Conservation (phyloP, 495 filamentous ascomycete genomes). For the Daldinia decipiens region DNA sequence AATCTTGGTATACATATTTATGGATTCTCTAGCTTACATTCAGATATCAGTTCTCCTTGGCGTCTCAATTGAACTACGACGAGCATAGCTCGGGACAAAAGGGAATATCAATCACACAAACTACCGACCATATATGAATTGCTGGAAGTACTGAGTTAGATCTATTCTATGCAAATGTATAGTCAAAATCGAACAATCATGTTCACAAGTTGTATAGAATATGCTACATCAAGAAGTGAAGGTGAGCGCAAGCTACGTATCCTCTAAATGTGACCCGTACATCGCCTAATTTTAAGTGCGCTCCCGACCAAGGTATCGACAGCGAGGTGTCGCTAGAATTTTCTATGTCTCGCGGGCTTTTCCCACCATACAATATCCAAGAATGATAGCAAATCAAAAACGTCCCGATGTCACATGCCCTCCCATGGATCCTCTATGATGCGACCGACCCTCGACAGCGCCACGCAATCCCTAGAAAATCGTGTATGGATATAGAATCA, state of each 20-base stretch:
- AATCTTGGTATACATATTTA: no score
- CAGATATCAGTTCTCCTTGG: no score
- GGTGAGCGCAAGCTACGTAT: neutral
- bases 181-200: conserved; percentile 26
- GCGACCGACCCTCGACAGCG: conserved; percentile 25
- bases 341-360: conserved; percentile 6
- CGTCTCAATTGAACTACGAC: no score
- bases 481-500: conserved; percentile 12
- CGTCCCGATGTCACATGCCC: neutral
- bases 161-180: no score
- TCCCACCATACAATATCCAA: conserved; percentile 6
- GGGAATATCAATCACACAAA: neutral
- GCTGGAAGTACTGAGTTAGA: neutral
- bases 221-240: conserved; percentile 41
- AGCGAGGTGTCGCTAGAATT: conserved; percentile 4
- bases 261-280: neutral
- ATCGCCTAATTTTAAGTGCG: conserved; percentile 9
- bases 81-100: no score
- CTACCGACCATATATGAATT: neutral
- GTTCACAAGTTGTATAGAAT: conserved; percentile 32
- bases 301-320: conserved; percentile 15
- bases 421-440: conserved; percentile 21
- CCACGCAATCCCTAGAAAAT: conserved; percentile 22
- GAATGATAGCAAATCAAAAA: neutral
- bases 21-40: no score